phyloP scores from a whole-genome alignment of 495 filamentous ascomycete genomes.

The Penicillium canariense region DNA sequence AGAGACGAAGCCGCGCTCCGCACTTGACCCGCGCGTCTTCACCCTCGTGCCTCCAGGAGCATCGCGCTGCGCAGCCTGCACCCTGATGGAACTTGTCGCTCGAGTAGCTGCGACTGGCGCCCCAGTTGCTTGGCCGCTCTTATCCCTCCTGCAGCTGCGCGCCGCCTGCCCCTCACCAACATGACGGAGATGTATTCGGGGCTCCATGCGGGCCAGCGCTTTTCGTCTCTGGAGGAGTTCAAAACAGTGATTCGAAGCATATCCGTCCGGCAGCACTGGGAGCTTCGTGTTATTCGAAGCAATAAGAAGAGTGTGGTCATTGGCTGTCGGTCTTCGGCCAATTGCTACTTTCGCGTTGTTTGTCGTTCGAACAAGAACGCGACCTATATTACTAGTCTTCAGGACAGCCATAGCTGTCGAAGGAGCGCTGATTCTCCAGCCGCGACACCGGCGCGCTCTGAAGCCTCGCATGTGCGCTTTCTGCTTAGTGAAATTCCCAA shows the following conservation, averaged over 20 bases:
- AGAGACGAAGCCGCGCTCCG: slow-evolving; percentile 14
- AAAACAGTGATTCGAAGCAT: slow-evolving; percentile 44
- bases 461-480: slow-evolving; percentile 49
- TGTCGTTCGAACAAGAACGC: slow-evolving; percentile 48
- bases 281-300: slow-evolving; percentile 45
- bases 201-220: slow-evolving; percentile 46
- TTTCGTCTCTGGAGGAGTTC: slow-evolving; percentile 45
- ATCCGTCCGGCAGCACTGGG: slow-evolving; percentile 48
- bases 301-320: slow-evolving; percentile 50
- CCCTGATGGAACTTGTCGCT: slow-evolving; percentile 23
- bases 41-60: slow-evolving; percentile 10
- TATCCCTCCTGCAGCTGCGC: slow-evolving; percentile 9
- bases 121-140: slow-evolving; percentile 18
- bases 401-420: slow-evolving; percentile 45
- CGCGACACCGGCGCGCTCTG: slow-evolving; percentile 42
- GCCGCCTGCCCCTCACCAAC: slow-evolving; percentile 12
- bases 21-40: slow-evolving; percentile 11
- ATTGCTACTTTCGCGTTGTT: slow-evolving; percentile 47
- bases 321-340: slow-evolving; percentile 41
- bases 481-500: slow-evolving; percentile 46
- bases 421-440: slow-evolving; percentile 32
- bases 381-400: slow-evolving; percentile 48
- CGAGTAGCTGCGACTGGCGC: slow-evolving; percentile 21
- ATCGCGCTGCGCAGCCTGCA: slow-evolving; percentile 5
- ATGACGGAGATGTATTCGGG: slow-evolving; percentile 48